These are phyloP conservation scores for Bombardia bombarda DNA, from an alignment of 495 filamentous ascomycete genomes.

Conservation along the genomic window DNA sequence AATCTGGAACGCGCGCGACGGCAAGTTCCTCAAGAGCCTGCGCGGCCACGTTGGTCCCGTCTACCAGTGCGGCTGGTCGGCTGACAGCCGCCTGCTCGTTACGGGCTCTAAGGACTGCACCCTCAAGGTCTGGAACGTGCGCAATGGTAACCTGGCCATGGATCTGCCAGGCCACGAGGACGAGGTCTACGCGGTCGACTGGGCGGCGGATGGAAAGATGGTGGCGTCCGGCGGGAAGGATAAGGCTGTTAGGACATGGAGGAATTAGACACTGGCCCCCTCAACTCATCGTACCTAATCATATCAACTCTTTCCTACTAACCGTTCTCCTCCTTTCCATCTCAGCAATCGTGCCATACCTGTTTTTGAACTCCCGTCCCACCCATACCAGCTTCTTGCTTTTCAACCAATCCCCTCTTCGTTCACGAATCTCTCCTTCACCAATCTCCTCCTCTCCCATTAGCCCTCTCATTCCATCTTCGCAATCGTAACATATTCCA, in stretches of 20 bases:
- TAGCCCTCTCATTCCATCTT: too few species aligned
- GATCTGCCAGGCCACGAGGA: constrained; percentile 93
- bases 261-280: constrained; percentile 43
- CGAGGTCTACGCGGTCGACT: constrained; percentile 65
- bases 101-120: constrained; percentile 89
- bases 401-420: too few species aligned
- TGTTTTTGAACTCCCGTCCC: too few species aligned
- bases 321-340: too few species aligned
- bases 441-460: too few species aligned
- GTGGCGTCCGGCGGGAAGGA: constrained; percentile 77
- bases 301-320: too few species aligned
- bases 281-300: too few species aligned
- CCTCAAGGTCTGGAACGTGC: constrained; percentile 87
- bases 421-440: too few species aligned
- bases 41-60: constrained; percentile 90
- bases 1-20: constrained; percentile 42
- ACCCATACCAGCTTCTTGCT: too few species aligned
- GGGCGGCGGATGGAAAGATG: constrained; percentile 32
- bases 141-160: constrained; percentile 68
- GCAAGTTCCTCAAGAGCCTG: constrained; percentile 75
- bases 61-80: constrained; percentile 82
- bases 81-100: constrained; percentile 79
- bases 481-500: too few species aligned
- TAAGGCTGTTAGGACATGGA: constrained; percentile 83
- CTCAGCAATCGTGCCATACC: too few species aligned